Conservation (phyloP, 495 filamentous ascomycete genomes). For the Penicillium waksmanii region DNA sequence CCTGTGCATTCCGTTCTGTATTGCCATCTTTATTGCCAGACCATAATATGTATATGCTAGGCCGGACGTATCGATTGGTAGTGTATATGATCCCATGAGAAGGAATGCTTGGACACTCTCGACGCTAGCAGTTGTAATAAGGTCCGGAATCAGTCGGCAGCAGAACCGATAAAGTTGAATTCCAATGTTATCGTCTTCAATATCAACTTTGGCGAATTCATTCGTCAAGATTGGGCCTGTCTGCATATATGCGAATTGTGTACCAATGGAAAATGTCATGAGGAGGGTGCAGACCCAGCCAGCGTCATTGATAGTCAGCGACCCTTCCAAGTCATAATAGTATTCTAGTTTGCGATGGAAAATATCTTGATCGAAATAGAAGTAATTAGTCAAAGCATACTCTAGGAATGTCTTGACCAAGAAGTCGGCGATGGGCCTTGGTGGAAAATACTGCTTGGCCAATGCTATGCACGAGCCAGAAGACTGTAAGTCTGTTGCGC, state of each 20-base stretch:
- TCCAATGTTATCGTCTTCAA: constrained; percentile 50
- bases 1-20: constrained; percentile 57
- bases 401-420: constrained; percentile 50
- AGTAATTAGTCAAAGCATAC: constrained; percentile 51
- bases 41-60: constrained; percentile 53
- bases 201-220: constrained; percentile 33
- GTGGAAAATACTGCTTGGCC: constrained; percentile 46
- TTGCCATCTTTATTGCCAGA: constrained; percentile 51
- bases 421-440: constrained; percentile 49
- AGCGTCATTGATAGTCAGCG: constrained; percentile 42
- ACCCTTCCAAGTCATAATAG: constrained; percentile 38
- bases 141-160: constrained; percentile 49
- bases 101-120: constrained; percentile 54
- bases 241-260: constrained; percentile 54
- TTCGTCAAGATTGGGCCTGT: constrained; percentile 26
- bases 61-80: constrained; percentile 50
- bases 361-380: constrained; percentile 50
- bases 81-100: constrained; percentile 47
- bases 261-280: constrained; percentile 50
- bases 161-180: constrained; percentile 51
- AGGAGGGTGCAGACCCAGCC: constrained; percentile 47
- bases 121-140: constrained; percentile 49
- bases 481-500: constrained; percentile 49
- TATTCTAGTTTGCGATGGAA: constrained; percentile 41
- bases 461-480: constrained; percentile 29